Evolutionary conservation across 768 basidiomycete species (phyloP).

Genomic region (Mycena galericulata): DNA sequence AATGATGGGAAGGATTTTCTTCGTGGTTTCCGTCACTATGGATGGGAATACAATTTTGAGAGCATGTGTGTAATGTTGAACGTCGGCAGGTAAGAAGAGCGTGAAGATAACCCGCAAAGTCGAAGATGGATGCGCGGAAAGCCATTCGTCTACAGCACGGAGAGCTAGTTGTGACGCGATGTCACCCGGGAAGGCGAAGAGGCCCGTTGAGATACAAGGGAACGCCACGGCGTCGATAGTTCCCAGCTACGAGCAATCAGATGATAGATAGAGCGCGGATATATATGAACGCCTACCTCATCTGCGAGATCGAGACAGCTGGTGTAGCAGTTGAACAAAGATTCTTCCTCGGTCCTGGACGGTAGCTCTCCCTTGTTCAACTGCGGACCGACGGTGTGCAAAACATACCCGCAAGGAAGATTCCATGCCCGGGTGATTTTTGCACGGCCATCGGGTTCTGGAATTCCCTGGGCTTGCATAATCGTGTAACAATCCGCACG

Average conservation of each 20-base stretch:
- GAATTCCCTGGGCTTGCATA: conserved; percentile 14
- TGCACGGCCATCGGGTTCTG: conserved; percentile 12
- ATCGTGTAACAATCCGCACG: conserved; percentile 18
- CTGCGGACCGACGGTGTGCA: conserved; percentile 19
- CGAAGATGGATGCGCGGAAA: not conserved
- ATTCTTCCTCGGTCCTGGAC: not conserved
- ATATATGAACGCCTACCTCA: not conserved
- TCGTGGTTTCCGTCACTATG: not conserved
- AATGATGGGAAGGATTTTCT: conserved; percentile 1
- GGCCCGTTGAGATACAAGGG: conserved; percentile 18
- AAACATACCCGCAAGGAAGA: conserved; percentile 12
- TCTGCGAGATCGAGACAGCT: conserved; percentile 16
- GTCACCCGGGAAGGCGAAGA: conserved; percentile 20
- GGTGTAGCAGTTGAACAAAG: conserved; percentile 11
- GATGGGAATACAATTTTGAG: not conserved
- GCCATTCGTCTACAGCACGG: conserved; percentile 2
- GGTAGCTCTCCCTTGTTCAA: not conserved
- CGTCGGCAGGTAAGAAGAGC: conserved; percentile 9
- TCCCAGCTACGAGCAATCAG: not conserved
- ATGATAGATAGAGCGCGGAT: not conserved
- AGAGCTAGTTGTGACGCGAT: conserved; percentile 3
- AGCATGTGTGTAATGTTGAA: not conserved
- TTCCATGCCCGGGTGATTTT: conserved; percentile 18
- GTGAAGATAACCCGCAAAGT: conserved; percentile 15
- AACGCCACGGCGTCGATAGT: conserved; percentile 18